phyloP scores from a whole-genome alignment of 108 stramenopile genomes.

The Cyclotella sp. region DNA sequence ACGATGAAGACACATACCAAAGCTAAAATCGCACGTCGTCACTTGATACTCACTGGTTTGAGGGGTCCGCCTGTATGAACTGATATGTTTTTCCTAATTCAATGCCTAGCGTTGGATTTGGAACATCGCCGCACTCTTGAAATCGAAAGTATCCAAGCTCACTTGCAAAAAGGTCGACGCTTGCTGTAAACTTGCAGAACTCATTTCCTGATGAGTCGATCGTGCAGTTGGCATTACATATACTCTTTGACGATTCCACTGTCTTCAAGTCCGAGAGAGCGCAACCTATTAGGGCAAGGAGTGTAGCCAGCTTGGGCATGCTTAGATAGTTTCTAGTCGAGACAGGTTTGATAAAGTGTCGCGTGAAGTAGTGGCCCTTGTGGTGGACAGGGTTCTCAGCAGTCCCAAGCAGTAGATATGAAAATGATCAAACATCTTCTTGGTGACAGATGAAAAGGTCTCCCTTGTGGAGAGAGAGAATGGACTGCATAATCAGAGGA shows the following conservation, averaged over 20 bases:
- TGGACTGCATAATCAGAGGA: too few species aligned
- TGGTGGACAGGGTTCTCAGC: too few species aligned
- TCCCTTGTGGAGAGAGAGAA: too few species aligned
- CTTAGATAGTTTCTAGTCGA: too few species aligned
- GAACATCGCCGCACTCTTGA: constrained; percentile 75
- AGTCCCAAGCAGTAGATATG: too few species aligned
- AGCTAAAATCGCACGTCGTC: not conserved
- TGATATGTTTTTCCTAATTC: constrained; percentile 73
- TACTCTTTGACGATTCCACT: not conserved
- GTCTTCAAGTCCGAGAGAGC: not conserved
- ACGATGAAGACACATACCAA: not conserved
- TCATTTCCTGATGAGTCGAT: constrained; percentile 7
- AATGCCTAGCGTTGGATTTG: constrained; percentile 81
- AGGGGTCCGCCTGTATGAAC: constrained; percentile 65
- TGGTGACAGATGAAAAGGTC: too few species aligned
- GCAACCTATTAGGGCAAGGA: not conserved
- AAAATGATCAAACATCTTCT: too few species aligned
- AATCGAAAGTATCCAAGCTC: constrained; percentile 73
- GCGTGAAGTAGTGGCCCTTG: too few species aligned
- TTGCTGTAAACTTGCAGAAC: constrained; percentile 19
- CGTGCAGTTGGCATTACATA: constrained; percentile 21
- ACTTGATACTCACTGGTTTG: constrained; percentile 67
- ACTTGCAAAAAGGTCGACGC: constrained; percentile 35
- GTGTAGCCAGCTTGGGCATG: not conserved
- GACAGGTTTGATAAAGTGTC: too few species aligned